Percentiles rank a stretch among this genome's conserved stretches.
These are phyloP conservation scores for Beauveria asiatica DNA, from an alignment of 2,329 filamentous ascomycete genomes.

Conservation along the genomic window DNA sequence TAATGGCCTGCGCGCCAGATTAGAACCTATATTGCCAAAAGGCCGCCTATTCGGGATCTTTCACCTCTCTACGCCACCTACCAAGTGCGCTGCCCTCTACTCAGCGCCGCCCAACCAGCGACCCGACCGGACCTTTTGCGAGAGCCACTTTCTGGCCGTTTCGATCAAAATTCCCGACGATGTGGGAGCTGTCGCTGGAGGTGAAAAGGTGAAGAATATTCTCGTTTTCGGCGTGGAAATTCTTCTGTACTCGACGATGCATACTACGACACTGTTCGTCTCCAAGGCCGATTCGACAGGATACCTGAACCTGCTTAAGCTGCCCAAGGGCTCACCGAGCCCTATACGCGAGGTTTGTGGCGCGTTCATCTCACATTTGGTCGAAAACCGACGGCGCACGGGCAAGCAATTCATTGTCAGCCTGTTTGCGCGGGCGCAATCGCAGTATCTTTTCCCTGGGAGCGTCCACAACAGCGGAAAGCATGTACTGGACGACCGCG, in stretches of 20 bases:
- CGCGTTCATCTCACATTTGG: conserved; percentile 67
- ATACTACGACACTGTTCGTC: conserved; percentile 81
- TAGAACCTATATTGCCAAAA: conserved; percentile 45
- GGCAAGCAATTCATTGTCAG: conserved; percentile 69
- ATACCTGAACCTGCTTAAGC: conserved; percentile 59
- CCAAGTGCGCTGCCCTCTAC: conserved; percentile 66
- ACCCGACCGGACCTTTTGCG: conserved; percentile 73
- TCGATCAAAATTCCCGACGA: conserved; percentile 31
- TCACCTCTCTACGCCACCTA: conserved; percentile 81
- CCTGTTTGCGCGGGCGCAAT: conserved; percentile 84
- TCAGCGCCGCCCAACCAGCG: conserved; percentile 64
- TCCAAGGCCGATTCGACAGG: conserved; percentile 97
- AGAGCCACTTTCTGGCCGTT: conserved; percentile 65
- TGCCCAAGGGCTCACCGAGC: conserved; percentile 56
- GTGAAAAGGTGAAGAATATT: conserved; percentile 37
- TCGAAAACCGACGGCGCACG: conserved; percentile 55
- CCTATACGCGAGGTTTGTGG: conserved; percentile 67
- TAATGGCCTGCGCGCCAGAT: conserved; percentile 12
- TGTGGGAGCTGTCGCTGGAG: not conserved
- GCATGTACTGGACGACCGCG: conserved; percentile 85
- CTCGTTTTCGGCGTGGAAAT: conserved; percentile 80
- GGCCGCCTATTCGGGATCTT: conserved; percentile 58
- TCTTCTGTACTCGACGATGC: conserved; percentile 73
- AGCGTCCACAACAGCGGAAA: conserved; percentile 79
- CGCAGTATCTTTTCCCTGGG: conserved; percentile 90